A percentile compares a stretch with the other conserved stretches of the same genome.
Conservation (phyloP, 2,329 filamentous ascomycete genomes). For the Biscogniauxia marginata region DNA sequence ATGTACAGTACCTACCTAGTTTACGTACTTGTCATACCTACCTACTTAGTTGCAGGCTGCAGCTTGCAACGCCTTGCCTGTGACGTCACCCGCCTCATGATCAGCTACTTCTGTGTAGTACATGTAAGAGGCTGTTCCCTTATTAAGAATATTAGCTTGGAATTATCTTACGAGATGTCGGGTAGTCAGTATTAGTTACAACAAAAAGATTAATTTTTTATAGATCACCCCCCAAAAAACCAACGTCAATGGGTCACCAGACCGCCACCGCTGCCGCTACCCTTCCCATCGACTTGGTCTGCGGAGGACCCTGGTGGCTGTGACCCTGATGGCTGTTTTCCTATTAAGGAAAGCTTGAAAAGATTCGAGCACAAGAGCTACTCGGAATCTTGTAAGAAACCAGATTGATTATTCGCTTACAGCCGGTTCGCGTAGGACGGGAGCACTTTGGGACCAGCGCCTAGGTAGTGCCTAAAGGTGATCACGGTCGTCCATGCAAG, state of each 20-base stretch:
- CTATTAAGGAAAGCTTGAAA: conserved; percentile 2
- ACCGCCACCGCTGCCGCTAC: neutral
- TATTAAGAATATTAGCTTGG: too few species aligned
- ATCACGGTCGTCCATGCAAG: neutral
- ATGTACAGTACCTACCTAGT: too few species aligned
- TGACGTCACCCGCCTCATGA: neutral
- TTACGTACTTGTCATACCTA: too few species aligned
- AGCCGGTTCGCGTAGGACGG: neutral
- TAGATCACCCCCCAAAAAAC: neutral
- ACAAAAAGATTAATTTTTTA: too few species aligned
- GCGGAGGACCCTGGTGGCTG: conserved; percentile 13
- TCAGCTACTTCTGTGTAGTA: neutral
- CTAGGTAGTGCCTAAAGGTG: neutral
- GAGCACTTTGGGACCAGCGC: neutral
- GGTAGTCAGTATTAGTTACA: too few species aligned
- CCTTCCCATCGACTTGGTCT: conserved; percentile 1
- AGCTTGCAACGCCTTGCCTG: neutral
- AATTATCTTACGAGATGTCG: too few species aligned
- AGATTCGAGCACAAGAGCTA: neutral
- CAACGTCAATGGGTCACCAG: neutral
- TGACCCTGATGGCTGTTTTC: conserved; percentile 1
- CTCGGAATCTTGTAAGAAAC: neutral
- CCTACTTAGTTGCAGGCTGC: too few species aligned
- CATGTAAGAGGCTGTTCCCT: neutral
- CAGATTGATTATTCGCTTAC: neutral